phyloP scores from a whole-genome alignment of 2,329 filamentous ascomycete genomes.

The Calonectria hongkongensis region DNA sequence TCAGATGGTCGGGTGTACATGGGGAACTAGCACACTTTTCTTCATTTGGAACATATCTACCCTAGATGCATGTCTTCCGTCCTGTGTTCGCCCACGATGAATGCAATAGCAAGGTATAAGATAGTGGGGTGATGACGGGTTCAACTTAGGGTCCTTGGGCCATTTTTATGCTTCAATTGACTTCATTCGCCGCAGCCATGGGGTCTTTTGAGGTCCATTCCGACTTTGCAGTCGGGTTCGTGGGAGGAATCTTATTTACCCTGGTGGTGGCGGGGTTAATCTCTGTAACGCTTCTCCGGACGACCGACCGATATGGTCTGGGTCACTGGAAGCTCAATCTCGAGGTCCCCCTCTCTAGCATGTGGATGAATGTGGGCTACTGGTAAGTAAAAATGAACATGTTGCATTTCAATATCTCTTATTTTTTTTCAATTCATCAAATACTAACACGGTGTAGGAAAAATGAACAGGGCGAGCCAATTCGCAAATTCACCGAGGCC shows the following conservation, averaged over 20 bases:
- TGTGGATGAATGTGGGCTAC: slow-evolving; percentile 80
- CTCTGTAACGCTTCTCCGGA: slow-evolving; percentile 50
- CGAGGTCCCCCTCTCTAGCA: slow-evolving; percentile 65
- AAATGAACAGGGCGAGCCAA: slow-evolving; percentile 52
- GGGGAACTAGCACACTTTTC: not conserved
- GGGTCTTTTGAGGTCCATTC: slow-evolving; percentile 27
- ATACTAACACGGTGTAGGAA: slow-evolving; percentile 53
- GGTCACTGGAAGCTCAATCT: slow-evolving; percentile 75
- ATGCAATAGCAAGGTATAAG: not conserved
- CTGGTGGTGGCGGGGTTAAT: slow-evolving; percentile 43
- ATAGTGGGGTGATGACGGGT: slow-evolving; percentile 5
- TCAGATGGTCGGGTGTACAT: not conserved
- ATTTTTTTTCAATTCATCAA: too few species aligned
- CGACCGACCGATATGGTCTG: slow-evolving; percentile 66
- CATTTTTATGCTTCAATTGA: slow-evolving; percentile 20
- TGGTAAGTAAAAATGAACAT: slow-evolving; percentile 65
- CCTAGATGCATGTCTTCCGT: slow-evolving; percentile 11
- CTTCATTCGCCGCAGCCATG: slow-evolving; percentile 21
- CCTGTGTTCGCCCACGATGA: not conserved
- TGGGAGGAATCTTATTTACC: slow-evolving; percentile 51
- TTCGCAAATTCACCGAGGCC: slow-evolving; percentile 65
- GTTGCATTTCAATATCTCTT: too few species aligned
- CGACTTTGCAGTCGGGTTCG: slow-evolving; percentile 56
- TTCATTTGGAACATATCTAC: slow-evolving; percentile 13
- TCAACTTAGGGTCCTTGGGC: not conserved